Conservation (phyloP, 2,329 filamentous ascomycete genomes). For the Lasiodiplodia hormozganensis region DNA sequence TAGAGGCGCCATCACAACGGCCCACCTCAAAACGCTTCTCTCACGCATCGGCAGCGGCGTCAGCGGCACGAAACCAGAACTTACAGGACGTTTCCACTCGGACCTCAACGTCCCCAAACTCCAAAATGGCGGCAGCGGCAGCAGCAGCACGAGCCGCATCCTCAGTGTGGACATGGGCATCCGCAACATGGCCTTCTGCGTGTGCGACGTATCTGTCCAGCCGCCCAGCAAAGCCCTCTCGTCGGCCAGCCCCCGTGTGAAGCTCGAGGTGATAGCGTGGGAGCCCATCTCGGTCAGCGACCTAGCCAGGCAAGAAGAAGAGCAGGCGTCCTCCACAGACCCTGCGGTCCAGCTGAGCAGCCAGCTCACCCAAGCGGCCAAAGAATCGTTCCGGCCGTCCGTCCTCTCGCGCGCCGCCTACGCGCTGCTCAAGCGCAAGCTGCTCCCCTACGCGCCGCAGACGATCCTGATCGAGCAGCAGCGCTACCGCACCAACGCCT, state of each 20-base stretch:
- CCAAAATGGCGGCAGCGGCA: neutral
- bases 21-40: constrained; percentile 65
- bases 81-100: constrained; percentile 59
- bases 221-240: neutral
- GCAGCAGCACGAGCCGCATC: constrained; percentile 54
- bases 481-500: constrained; percentile 69
- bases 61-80: constrained; percentile 65
- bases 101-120: constrained; percentile 38
- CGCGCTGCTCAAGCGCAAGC: constrained; percentile 55
- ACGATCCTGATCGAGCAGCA: constrained; percentile 75
- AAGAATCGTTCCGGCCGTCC: constrained; percentile 60
- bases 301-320: constrained; percentile 7
- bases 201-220: constrained; percentile 53
- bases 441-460: constrained; percentile 65
- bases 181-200: constrained; percentile 77
- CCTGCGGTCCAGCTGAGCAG: constrained; percentile 11
- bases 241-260: neutral
- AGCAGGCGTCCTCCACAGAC: neutral
- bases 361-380: constrained; percentile 11
- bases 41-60: constrained; percentile 65
- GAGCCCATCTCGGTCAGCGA: constrained; percentile 26
- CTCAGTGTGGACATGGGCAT: constrained; percentile 87
- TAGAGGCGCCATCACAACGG: constrained; percentile 52
- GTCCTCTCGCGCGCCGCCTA: constrained; percentile 64
- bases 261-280: constrained; percentile 21